Base-by-base conservation (phyloP, 2,329 filamentous ascomycete genomes). In the Domatiomyces catenatus region DNA sequence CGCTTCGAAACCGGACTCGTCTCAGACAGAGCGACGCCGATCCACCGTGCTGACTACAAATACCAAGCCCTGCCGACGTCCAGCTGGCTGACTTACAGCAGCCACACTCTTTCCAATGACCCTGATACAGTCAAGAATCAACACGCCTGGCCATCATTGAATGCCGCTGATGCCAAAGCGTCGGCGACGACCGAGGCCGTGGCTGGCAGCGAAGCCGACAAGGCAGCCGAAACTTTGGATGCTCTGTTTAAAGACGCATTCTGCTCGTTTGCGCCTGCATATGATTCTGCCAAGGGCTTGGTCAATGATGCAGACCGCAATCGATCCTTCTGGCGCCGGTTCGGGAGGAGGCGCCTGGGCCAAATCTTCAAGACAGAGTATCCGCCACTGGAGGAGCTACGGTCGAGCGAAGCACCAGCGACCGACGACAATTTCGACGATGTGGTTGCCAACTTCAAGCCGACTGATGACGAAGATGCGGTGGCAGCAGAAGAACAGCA, bases 221-320 rank as follows among this genome's bases (percentile, higher is more conserved):
- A 47, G 46, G 44, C 28, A 48, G 7, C 12, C 36, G 8, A 50
- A 15, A 44, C 28, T 46, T 44, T 24, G 42, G 57, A 65, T 3
- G 61, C 65, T 47, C 52, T 68, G 28, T 65, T 71, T 47, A 67
- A 66, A 46, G 65, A 69, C 28, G 66, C 67, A 18, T 74, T 71
- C 54, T 72, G 71, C 3, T 72, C 70, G 8, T 74, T 74, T 62
- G 71, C 70, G 3, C 71, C 71, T 7, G 65, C 64, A 20, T 67
- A 65, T 50, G 71, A 74, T 54, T 72, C 70, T 53, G 66, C 68
- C 6, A 64, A 62, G 1, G 64, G 70, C 12, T 58, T 72, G 44
- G 54, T 72, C n/a, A 63, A 69, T 39, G 59, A 61, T n/a, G 62
- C 68, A 53, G 61, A 65, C 3, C 70, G 70, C 48, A 63, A 67